Evolutionary conservation across 768 basidiomycete species (phyloP).

Genomic region (Rubroboletus pulcherrimus): DNA sequence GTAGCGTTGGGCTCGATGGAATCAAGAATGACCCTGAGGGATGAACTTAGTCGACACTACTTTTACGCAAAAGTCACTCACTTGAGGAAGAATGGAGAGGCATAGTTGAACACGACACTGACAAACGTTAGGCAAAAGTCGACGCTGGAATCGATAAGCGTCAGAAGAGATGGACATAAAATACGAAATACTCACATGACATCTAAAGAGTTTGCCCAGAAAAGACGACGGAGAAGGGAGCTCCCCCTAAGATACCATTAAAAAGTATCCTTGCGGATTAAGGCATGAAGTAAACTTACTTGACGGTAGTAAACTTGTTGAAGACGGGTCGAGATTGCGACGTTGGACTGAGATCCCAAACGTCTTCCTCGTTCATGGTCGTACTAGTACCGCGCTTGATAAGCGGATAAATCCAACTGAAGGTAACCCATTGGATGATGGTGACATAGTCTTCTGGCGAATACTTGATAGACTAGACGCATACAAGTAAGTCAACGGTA

Average conservation of each 20-base stretch:
- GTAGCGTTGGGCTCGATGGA: constrained; percentile 44
- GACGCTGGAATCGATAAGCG: constrained; percentile 33
- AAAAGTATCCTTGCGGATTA: background rate
- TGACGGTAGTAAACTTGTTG: constrained; percentile 36
- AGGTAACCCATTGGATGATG: constrained; percentile 69
- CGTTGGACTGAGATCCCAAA: constrained; percentile 69
- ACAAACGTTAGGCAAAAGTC: constrained; percentile 67
- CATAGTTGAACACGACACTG: constrained; percentile 74
- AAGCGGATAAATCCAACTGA: constrained; percentile 68
- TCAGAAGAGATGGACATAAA: background rate
- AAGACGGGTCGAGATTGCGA: constrained; percentile 66
- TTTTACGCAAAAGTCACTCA: constrained; percentile 22
- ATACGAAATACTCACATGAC: constrained; percentile 28
- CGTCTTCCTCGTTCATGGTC: constrained; percentile 66
- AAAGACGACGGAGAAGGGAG: constrained; percentile 41
- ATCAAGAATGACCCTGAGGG: constrained; percentile 54
- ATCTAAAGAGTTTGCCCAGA: constrained; percentile 45
- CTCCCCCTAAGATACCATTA: constrained; percentile 14
- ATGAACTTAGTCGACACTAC: background rate
- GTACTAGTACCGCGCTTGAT: constrained; percentile 45
- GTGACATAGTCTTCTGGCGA: constrained; percentile 72
- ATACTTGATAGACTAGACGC: constrained; percentile 23
- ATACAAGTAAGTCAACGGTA: background rate
- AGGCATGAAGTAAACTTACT: constrained; percentile 3
- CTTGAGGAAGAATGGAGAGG: constrained; percentile 84